phyloP scores from a whole-genome alignment of 805 yeast genomes.

The Wickerhamiella azymoides region DNA sequence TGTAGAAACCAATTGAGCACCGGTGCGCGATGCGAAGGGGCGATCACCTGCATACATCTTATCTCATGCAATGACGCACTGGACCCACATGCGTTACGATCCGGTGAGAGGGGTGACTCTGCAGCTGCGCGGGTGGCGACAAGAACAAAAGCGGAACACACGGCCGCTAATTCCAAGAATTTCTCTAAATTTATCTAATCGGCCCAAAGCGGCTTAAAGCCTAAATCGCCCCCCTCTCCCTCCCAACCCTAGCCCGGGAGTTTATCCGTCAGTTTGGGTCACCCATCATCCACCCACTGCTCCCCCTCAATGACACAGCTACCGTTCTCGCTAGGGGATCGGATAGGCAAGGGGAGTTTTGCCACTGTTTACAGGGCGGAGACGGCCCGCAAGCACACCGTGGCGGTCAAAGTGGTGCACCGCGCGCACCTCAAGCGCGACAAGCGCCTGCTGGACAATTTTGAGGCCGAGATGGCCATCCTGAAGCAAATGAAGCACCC shows the following conservation, averaged over 20 bases:
- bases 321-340: conserved; percentile 36
- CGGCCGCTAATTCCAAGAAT: too few relatives aligned
- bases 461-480: conserved; percentile 85
- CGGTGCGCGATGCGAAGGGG: too few relatives aligned
- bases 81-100: too few relatives aligned
- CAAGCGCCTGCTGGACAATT: conserved; percentile 75
- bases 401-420: conserved; percentile 81
- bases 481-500: conserved; percentile 81
- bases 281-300: conserved; percentile 1
- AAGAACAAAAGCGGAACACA: too few relatives aligned
- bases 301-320: conserved; percentile 12
- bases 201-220: too few relatives aligned
- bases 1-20: too few relatives aligned
- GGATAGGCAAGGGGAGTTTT: conserved; percentile 91
- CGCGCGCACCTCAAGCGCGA: conserved; percentile 52
- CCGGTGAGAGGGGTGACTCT: too few relatives aligned
- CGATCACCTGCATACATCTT: neutral
- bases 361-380: conserved; percentile 90
- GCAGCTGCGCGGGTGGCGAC: too few relatives aligned
- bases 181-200: neutral
- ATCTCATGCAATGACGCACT: too few relatives aligned
- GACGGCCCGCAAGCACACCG: conserved; percentile 35
- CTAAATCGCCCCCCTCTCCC: neutral
- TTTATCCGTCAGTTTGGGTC: neutral
- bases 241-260: neutral